phyloP scores from a whole-genome alignment of 345 rosid genomes.

The Gossypium anomalum region DNA sequence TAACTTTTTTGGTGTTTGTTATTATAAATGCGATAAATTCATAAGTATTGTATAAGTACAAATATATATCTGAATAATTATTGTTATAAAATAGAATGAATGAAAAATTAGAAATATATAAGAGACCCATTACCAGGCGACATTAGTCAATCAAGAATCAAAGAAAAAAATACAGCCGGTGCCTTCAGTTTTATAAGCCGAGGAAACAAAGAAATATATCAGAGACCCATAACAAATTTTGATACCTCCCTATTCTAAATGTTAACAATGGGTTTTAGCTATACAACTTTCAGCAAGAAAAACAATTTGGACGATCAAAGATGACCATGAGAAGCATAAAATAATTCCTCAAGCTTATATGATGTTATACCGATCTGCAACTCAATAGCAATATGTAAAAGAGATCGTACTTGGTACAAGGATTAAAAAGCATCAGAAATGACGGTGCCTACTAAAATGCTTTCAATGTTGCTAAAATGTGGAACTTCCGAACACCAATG shows the following conservation, averaged over 20 bases:
- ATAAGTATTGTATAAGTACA: too few relatives aligned
- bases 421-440: neutral
- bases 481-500: neutral
- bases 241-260: neutral
- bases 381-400: conserved; percentile 38
- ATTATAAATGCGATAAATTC: too few relatives aligned
- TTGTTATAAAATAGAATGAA: too few relatives aligned
- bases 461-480: neutral
- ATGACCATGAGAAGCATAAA: neutral
- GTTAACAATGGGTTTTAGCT: conserved; percentile 6
- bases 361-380: conserved; percentile 99
- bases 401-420: conserved; percentile 16
- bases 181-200: too few relatives aligned
- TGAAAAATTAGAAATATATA: too few relatives aligned
- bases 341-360: neutral
- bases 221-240: conserved; percentile 13
- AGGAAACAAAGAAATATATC: neutral
- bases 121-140: too few relatives aligned
- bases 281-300: neutral
- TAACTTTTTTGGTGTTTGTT: too few relatives aligned
- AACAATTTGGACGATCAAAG: neutral
- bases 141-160: too few relatives aligned
- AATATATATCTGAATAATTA: too few relatives aligned
- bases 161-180: too few relatives aligned
- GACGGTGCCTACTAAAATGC: conserved; percentile 4